Evolutionary conservation across 768 basidiomycete species (phyloP).

Genomic region (Naematelia aurantialba): DNA sequence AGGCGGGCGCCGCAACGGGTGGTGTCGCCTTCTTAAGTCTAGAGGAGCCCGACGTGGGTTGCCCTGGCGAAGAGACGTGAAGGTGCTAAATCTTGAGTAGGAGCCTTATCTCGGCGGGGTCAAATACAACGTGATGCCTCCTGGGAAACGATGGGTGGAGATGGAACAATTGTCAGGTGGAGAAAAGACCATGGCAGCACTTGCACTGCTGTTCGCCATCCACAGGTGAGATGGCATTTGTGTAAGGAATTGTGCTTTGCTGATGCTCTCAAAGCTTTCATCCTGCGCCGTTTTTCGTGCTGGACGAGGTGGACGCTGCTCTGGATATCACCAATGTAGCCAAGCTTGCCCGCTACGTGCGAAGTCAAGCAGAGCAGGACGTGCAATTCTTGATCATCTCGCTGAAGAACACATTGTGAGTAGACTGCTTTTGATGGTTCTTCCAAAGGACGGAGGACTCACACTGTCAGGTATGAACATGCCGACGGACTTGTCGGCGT

Average conservation of each 20-base stretch:
- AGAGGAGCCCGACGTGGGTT: slow-evolving; percentile 84
- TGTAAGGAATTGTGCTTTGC: too few species aligned
- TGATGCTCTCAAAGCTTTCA: too few species aligned
- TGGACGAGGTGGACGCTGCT: slow-evolving; percentile 60
- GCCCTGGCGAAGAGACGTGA: background rate
- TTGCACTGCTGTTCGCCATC: slow-evolving; percentile 94
- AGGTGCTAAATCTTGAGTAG: slow-evolving; percentile 48
- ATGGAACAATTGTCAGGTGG: slow-evolving; percentile 99
- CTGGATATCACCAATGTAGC: slow-evolving; percentile 98
- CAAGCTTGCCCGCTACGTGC: slow-evolving; percentile 89
- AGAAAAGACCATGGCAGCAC: slow-evolving; percentile 95
- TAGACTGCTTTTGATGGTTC: slow-evolving; percentile 1
- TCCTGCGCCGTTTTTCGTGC: slow-evolving; percentile 20
- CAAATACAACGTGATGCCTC: slow-evolving; percentile 99
- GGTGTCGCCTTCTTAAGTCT: slow-evolving; percentile 94
- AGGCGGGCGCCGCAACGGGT: slow-evolving; percentile 56
- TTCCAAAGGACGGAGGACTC: slow-evolving; percentile 2
- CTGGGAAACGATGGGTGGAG: slow-evolving; percentile 97
- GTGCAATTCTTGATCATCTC: slow-evolving; percentile 99
- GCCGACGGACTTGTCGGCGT: slow-evolving; percentile 89
- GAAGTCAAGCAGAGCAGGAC: slow-evolving; percentile 69
- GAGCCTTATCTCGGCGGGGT: slow-evolving; percentile 83
- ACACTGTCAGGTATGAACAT: slow-evolving; percentile 62
- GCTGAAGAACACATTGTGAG: slow-evolving; percentile 75
- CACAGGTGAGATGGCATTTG: slow-evolving; percentile 63